A percentile compares a stretch with the other conserved stretches of the same genome.
Conservation (phyloP, 805 yeast species). For the Nakazawaea ernobii region DNA sequence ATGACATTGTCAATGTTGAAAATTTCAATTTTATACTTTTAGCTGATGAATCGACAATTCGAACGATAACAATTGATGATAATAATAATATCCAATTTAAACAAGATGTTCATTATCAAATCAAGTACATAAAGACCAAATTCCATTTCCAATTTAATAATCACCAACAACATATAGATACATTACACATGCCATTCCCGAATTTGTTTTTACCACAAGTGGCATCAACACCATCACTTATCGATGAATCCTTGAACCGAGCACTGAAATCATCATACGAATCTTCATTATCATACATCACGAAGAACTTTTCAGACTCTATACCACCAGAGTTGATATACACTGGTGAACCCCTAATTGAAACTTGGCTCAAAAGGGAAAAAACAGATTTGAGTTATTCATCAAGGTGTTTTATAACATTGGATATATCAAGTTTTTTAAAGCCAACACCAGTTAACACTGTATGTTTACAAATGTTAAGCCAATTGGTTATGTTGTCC, state of each 20-base stretch:
- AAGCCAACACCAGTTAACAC: constrained; percentile 30
- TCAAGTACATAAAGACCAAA: constrained; percentile 26
- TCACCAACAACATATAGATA: not conserved
- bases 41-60: constrained; percentile 19
- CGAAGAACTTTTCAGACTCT: constrained; percentile 22
- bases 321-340: constrained; percentile 31
- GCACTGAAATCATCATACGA: constrained; percentile 21
- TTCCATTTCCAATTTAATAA: not conserved
- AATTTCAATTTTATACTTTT: constrained; percentile 31
- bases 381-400: constrained; percentile 17
- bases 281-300: constrained; percentile 27
- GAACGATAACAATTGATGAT: not conserved
- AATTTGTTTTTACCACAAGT: constrained; percentile 32
- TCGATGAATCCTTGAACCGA: constrained; percentile 20
- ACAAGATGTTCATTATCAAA: constrained; percentile 39
- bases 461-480: constrained; percentile 48
- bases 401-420: constrained; percentile 34
- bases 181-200: constrained; percentile 21
- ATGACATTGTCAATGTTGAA: constrained; percentile 17
- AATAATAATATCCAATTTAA: not conserved
- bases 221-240: constrained; percentile 21
- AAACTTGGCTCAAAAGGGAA: constrained; percentile 49
- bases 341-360: constrained; percentile 23
- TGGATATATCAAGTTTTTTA: constrained; percentile 36
- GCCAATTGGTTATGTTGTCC: constrained; percentile 37